phyloP scores from a whole-genome alignment of 2,329 filamentous ascomycete genomes.

The Exophiala aquamarina region DNA sequence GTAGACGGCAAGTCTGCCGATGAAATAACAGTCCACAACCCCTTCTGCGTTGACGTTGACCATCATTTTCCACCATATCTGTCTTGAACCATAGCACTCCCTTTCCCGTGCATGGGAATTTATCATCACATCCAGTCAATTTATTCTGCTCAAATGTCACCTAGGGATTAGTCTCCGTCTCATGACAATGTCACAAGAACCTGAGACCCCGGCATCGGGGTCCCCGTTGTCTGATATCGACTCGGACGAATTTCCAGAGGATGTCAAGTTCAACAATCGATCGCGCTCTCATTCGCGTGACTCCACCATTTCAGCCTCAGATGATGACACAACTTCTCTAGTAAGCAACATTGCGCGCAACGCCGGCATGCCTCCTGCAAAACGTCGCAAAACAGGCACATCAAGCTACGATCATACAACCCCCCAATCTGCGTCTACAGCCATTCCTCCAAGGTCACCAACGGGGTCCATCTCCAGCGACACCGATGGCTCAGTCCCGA shows the following conservation, averaged over 20 bases:
- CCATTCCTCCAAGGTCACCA: constrained; percentile 44
- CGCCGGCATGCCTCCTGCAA: constrained; percentile 46
- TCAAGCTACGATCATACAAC: constrained; percentile 51
- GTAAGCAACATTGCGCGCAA: constrained; percentile 24
- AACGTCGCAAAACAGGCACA: constrained; percentile 47
- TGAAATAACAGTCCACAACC: too few relatives aligned
- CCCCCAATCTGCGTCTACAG: constrained; percentile 41
- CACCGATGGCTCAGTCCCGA: constrained; percentile 80
- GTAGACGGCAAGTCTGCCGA: too few relatives aligned
- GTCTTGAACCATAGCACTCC: too few relatives aligned
- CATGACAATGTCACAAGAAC: constrained; percentile 33
- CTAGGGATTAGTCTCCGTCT: background rate
- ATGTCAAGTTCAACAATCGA: constrained; percentile 53
- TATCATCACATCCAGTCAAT: too few relatives aligned
- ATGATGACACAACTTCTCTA: constrained; percentile 28
- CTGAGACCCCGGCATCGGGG: constrained; percentile 47
- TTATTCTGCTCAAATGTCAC: too few relatives aligned
- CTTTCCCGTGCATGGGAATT: too few relatives aligned
- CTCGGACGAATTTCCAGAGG: constrained; percentile 63
- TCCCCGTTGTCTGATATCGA: constrained; percentile 66
- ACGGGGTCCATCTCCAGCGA: constrained; percentile 81
- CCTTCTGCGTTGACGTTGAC: too few relatives aligned
- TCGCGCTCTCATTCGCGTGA: constrained; percentile 42
- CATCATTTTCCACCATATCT: too few relatives aligned
- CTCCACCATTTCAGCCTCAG: constrained; percentile 34